These are phyloP conservation scores for Aurifilum marmelostoma DNA, from an alignment of 2,329 filamentous ascomycete genomes.

Conservation along the genomic window DNA sequence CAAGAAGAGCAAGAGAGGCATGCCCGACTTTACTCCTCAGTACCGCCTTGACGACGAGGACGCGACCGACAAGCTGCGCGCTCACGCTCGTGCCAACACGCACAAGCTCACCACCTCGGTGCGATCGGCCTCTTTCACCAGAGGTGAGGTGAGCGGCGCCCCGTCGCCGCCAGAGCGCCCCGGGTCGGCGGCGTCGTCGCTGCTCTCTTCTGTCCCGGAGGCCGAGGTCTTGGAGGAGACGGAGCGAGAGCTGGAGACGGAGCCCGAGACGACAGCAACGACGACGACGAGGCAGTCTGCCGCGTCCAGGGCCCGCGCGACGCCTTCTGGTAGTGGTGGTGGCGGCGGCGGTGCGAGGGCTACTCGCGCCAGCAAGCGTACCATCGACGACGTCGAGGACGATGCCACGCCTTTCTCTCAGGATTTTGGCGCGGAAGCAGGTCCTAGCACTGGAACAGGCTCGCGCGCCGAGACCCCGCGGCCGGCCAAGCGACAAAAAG, in stretches of 20 bases:
- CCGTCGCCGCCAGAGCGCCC: conserved; percentile 16
- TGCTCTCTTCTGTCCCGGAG: conserved; percentile 29
- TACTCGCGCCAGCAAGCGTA: conserved; percentile 56
- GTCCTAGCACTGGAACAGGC: conserved; percentile 50
- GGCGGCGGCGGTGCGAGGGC: conserved; percentile 41
- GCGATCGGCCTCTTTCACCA: conserved; percentile 20
- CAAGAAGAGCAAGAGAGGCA: conserved; percentile 25
- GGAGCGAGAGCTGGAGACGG: conserved; percentile 17
- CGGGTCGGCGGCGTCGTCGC: conserved; percentile 18
- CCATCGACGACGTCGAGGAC: conserved; percentile 58
- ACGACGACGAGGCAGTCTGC: background rate
- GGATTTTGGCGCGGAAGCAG: conserved; percentile 52
- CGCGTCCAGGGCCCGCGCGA: conserved; percentile 11
- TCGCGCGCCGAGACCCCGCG: conserved; percentile 66
- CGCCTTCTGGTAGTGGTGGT: conserved; percentile 36
- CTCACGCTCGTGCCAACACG: conserved; percentile 19
- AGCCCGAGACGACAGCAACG: background rate
- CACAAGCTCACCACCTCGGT: conserved; percentile 21
- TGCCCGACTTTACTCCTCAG: conserved; percentile 27
- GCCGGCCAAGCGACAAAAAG: conserved; percentile 54
- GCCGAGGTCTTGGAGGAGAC: conserved; percentile 32
- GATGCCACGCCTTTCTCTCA: conserved; percentile 56
- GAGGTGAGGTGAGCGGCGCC: conserved; percentile 16
- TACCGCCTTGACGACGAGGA: conserved; percentile 26
- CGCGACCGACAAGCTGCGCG: conserved; percentile 15